Evolutionary conservation across 164 flowering plant species (phyloP), one percentile per base, ranked within the genome.

Genomic region (Hamamelis virginiana): DNA sequence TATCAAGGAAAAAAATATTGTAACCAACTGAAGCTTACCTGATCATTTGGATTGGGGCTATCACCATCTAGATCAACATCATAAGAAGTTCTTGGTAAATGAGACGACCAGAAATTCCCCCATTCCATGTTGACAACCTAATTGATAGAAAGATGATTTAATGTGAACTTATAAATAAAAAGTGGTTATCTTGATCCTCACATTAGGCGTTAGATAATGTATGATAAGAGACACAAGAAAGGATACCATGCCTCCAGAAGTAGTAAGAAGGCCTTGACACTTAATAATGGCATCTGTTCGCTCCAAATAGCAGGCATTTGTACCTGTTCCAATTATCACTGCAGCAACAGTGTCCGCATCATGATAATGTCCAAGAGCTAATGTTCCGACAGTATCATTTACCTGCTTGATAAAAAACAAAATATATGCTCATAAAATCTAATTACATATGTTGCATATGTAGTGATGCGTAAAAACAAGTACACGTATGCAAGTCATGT

Each of bases 81-180:
- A 72, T 89, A 93, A 0, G 84, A 72, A 60, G 97, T 91, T 83
- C 97, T 83, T 11, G 98, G 98, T 78, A 91, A 83, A 81, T 91
- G 98, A 59, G 95, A 85, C 38, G 98, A 87, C 97, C 95, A 91
- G 72, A 89, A 93, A 69, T 89, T 89, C 59, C 96, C 98, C 98
- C 98, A 93, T 76, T 93, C 98, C 90, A 87, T 91, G 80, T 93
- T 93, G 59, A 93, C 83, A 72, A 88, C 96, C 98, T 93, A 70
- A 69, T 60, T 26, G 74, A 63, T 33, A 51, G 16, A 48, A 71
- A 44, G 41, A 59, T 1, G 64, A 57, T 8, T n/a, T 52, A 27
- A 47, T 47, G 23, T 57, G 43, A 28, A 65, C 21, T 67, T 21
- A 58, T 21, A 47, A 48, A 41, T 56, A 18, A 25, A 48, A 26